Evolutionary conservation across 1,284 basidiomycete genomes (phyloP).

Genomic region (Ganoderma meredithae): DNA sequence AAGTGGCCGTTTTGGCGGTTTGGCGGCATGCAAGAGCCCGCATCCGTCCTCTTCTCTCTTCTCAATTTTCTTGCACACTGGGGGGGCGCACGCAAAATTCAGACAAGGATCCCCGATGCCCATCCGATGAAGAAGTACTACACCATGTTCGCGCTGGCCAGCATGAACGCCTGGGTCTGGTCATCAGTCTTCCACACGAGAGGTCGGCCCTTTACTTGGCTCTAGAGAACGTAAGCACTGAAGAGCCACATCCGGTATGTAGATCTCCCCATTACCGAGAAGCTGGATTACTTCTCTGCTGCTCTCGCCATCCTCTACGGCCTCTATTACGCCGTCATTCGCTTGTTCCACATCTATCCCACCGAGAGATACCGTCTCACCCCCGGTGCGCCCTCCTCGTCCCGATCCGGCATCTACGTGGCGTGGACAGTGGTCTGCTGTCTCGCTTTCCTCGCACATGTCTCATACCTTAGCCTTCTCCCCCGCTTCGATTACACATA

Average conservation of each 20-base stretch:
- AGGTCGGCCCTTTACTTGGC: constrained; percentile 57
- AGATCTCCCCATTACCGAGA: constrained; percentile 90
- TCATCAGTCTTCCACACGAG: constrained; percentile 92
- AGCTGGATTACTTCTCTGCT: constrained; percentile 95
- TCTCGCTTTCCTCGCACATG: constrained; percentile 67
- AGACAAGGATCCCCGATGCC: constrained; percentile 53
- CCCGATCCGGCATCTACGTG: constrained; percentile 23
- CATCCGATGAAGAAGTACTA: constrained; percentile 83
- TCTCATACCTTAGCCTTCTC: constrained; percentile 80
- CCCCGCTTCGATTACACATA: constrained; percentile 95
- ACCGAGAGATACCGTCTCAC: constrained; percentile 39
- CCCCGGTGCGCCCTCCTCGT: constrained; percentile 36
- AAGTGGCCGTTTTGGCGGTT: constrained; percentile 97
- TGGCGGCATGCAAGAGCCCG: constrained; percentile 91
- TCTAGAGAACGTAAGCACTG: constrained; percentile 11
- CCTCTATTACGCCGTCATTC: constrained; percentile 77
- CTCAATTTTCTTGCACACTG: constrained; percentile 83
- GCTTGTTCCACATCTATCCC: constrained; percentile 83
- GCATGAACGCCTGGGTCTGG: constrained; percentile 95
- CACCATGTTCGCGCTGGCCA: constrained; percentile 71
- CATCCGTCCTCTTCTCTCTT: constrained; percentile 90
- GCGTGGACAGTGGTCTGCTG: constrained; percentile 57
- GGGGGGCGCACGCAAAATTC: constrained; percentile 60
- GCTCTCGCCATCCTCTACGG: constrained; percentile 82
- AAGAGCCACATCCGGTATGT: constrained; percentile 9